Conservation (phyloP, 164 flowering plant genomes). For the Saururus chinensis region DNA sequence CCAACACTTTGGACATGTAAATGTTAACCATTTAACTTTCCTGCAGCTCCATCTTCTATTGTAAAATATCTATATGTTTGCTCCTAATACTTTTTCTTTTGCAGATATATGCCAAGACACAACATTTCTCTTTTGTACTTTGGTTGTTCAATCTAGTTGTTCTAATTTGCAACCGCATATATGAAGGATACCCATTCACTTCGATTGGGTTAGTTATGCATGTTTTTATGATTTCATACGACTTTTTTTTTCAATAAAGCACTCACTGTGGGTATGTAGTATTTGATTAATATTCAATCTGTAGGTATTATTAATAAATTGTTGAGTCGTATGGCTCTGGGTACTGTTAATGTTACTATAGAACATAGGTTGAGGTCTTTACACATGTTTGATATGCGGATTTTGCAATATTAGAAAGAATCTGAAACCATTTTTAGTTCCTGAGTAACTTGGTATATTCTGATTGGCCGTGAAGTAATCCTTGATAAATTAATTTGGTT, state of each 20-base stretch:
- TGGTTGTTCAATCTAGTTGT: conserved; percentile 72
- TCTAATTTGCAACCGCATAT: conserved; percentile 71
- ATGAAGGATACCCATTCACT: conserved; percentile 83
- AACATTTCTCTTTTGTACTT: conserved; percentile 44
- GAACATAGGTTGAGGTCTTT: no score
- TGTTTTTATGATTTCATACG: background rate
- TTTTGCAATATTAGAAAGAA: no score
- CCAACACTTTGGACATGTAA: background rate
- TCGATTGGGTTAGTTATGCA: conserved; percentile 54
- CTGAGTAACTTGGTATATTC: no score
- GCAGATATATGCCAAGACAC: conserved; percentile 63
- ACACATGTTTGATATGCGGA: no score
- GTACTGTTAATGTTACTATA: no score
- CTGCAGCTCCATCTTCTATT: background rate
- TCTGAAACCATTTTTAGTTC: no score
- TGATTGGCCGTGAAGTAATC: background rate
- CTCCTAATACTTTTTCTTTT: no score
- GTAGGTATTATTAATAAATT: no score
- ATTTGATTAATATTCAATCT: background rate
- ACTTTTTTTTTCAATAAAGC: background rate
- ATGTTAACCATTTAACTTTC: background rate
- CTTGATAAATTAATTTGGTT: background rate
- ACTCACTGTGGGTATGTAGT: background rate
- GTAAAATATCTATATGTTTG: no score
- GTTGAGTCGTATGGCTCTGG: no score